Evolutionary conservation across 2,329 filamentous ascomycete genomes (phyloP).

Genomic region (Neoscytalidium dimidiatum): DNA sequence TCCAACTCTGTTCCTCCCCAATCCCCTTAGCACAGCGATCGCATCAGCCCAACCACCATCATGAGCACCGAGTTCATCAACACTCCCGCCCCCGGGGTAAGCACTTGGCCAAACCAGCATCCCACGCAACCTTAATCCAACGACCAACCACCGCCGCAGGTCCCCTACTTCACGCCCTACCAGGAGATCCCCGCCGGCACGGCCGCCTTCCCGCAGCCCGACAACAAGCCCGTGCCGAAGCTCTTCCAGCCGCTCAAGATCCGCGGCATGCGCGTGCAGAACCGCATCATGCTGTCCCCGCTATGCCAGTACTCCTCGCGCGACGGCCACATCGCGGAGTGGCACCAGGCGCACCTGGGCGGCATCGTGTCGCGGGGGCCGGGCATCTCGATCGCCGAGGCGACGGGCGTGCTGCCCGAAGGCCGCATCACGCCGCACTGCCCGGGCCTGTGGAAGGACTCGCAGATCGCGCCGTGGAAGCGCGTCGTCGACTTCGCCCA

Average conservation of each 20-base stretch:
- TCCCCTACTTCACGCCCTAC: slow-evolving; percentile 51
- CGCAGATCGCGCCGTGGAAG: slow-evolving; percentile 72
- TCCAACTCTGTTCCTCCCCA: not conserved
- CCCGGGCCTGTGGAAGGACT: slow-evolving; percentile 79
- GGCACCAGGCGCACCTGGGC: slow-evolving; percentile 80
- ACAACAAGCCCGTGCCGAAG: slow-evolving; percentile 55
- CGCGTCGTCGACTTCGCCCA: slow-evolving; percentile 77
- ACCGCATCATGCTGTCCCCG: slow-evolving; percentile 65
- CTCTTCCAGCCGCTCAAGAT: slow-evolving; percentile 61
- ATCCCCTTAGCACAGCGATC: no score
- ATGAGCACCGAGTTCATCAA: slow-evolving; percentile 3
- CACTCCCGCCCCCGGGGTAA: not conserved
- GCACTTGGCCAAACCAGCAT: not conserved
- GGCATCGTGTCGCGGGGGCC: slow-evolving; percentile 77
- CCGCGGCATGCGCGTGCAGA: slow-evolving; percentile 62
- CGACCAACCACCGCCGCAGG: slow-evolving; percentile 24
- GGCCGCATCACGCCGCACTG: slow-evolving; percentile 84
- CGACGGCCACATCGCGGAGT: slow-evolving; percentile 74
- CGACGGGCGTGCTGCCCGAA: slow-evolving; percentile 71
- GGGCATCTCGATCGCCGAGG: slow-evolving; percentile 74
- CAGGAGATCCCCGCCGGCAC: slow-evolving; percentile 51
- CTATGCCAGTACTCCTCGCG: slow-evolving; percentile 69
- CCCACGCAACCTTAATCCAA: not conserved
- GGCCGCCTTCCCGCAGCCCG: slow-evolving; percentile 48
- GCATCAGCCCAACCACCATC: not conserved